Evolutionary conservation across 1,284 basidiomycete genomes (phyloP).

Genomic region (Papiliotrema fonsecae): DNA sequence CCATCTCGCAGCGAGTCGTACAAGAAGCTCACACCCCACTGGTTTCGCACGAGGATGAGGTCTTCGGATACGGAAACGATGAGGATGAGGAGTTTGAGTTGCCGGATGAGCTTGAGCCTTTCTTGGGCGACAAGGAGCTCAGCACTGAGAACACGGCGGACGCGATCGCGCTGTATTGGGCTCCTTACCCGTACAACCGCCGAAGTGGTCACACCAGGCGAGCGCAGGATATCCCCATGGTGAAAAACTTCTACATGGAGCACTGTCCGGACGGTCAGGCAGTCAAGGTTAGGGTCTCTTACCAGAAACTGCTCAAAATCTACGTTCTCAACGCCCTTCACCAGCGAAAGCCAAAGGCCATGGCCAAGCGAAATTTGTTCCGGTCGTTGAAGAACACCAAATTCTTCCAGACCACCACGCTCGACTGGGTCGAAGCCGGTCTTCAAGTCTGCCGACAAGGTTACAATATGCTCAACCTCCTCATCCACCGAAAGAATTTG

Average conservation of each 20-base stretch:
- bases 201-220: constrained; percentile 89
- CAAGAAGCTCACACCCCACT: constrained; percentile 76
- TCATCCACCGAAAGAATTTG: constrained; percentile 99
- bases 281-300: constrained; percentile 98
- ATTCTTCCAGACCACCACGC: constrained; percentile 96
- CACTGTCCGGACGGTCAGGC: constrained; percentile 95
- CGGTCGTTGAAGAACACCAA: constrained; percentile 95
- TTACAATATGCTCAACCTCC: constrained; percentile 98
- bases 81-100: constrained; percentile 78
- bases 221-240: constrained; percentile 90
- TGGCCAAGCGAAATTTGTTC: constrained; percentile 97
- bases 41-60: constrained; percentile 80
- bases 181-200: constrained; percentile 90
- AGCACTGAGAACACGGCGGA: constrained; percentile 93
- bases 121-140: constrained; percentile 73
- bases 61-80: constrained; percentile 81
- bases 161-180: constrained; percentile 98
- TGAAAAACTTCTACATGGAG: constrained; percentile 97
- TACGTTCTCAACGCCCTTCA: constrained; percentile 93
- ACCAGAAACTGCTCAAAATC: constrained; percentile 96
- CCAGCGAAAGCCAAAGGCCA: constrained; percentile 84
- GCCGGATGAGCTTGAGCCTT: constrained; percentile 74
- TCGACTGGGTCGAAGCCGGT: constrained; percentile 99
- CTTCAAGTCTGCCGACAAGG: constrained; percentile 97
- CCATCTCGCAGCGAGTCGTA: constrained; percentile 81